These are phyloP conservation scores for Leccinum arenicola DNA, from an alignment of 768 basidiomycete species.

Conservation along the genomic window DNA sequence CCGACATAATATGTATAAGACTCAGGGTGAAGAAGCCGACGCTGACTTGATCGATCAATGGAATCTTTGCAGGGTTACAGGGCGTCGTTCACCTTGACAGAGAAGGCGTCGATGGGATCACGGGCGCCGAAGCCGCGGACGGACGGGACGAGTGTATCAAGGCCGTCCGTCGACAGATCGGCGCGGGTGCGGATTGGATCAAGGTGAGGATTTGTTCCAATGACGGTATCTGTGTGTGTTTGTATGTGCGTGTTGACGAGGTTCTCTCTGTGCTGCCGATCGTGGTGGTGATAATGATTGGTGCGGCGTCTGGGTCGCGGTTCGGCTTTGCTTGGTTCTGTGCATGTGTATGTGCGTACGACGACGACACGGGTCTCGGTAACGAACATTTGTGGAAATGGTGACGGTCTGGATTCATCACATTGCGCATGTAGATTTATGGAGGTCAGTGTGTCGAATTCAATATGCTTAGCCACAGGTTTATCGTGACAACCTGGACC, in stretches of 20 bases:
- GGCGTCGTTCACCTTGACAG: slow-evolving; percentile 40
- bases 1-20: not conserved
- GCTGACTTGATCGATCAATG: not conserved
- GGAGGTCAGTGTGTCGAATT: slow-evolving; percentile 37
- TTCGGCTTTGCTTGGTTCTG: not conserved
- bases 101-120: slow-evolving; percentile 55
- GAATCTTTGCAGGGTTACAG: slow-evolving; percentile 47
- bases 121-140: slow-evolving; percentile 57
- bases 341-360: not conserved
- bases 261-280: not conserved
- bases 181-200: slow-evolving; percentile 67
- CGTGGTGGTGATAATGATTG: not conserved
- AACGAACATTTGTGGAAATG: not conserved
- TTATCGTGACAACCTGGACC: not conserved
- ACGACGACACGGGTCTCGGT: slow-evolving; percentile 1
- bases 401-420: not conserved
- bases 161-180: slow-evolving; percentile 59
- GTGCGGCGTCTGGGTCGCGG: not conserved
- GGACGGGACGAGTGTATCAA: slow-evolving; percentile 53
- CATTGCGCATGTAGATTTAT: slow-evolving; percentile 40
- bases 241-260: slow-evolving; percentile 5
- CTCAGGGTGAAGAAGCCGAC: not conserved
- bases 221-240: slow-evolving; percentile 6
- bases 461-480: not conserved
- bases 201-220: slow-evolving; percentile 38